Evolutionary conservation across 257 asterid genomes (phyloP).

Genomic region (Sherardia arvensis): DNA sequence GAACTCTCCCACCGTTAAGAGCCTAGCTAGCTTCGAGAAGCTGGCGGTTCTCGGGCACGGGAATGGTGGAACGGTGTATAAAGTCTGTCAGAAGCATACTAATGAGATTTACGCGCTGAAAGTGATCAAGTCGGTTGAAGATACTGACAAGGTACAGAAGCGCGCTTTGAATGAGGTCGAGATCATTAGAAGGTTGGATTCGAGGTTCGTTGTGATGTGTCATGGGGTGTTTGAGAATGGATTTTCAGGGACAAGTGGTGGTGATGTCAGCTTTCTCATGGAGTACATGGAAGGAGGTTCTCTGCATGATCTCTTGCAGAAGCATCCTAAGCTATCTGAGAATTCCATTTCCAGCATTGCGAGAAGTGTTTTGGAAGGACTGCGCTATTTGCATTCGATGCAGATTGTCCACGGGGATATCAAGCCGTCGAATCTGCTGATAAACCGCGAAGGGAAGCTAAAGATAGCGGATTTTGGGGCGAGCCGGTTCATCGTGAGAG

Average conservation of each 20-base stretch:
- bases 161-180: conserved; percentile 24
- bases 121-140: conserved; percentile 19
- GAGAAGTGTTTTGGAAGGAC: conserved; percentile 31
- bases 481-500: conserved; percentile 7
- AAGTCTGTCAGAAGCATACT: conserved; percentile 28
- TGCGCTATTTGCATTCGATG: conserved; percentile 28
- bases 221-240: conserved; percentile 27
- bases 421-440: conserved; percentile 43
- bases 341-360: conserved; percentile 20
- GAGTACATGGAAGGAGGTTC: conserved; percentile 48
- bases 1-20: conserved; percentile 14
- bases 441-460: conserved; percentile 23
- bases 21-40: conserved; percentile 26
- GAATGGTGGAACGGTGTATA: conserved; percentile 38
- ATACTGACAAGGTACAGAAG: neutral
- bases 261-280: conserved; percentile 26
- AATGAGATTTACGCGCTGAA: conserved; percentile 32
- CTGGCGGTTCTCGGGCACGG: conserved; percentile 35
- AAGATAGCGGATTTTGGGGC: conserved; percentile 49
- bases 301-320: conserved; percentile 17
- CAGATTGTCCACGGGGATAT: conserved; percentile 40
- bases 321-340: conserved; percentile 21
- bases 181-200: conserved; percentile 24
- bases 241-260: conserved; percentile 13
- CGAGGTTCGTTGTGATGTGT: conserved; percentile 26